phyloP scores from a whole-genome alignment of 2,329 filamentous ascomycete genomes.

The Endocalyx cinctus region DNA sequence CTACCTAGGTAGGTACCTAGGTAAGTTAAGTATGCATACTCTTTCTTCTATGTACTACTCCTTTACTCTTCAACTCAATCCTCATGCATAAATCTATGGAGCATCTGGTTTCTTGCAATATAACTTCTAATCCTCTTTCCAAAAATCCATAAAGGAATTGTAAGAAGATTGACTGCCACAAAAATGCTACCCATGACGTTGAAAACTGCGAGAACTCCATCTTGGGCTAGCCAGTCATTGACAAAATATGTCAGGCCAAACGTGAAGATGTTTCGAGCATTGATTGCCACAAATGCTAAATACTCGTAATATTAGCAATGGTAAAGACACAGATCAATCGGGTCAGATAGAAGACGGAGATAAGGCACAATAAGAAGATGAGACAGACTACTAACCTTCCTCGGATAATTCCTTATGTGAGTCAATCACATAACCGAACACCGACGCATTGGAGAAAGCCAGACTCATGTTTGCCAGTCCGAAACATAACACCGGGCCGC shows the following conservation, averaged over 20 bases:
- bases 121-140: slow-evolving; percentile 41
- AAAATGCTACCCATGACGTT: slow-evolving; percentile 36
- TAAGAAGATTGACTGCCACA: slow-evolving; percentile 38
- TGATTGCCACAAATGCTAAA: slow-evolving; percentile 45
- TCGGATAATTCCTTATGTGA: slow-evolving; percentile 40
- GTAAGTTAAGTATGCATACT: not conserved
- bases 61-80: slow-evolving; percentile 10
- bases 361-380: too few relatives aligned
- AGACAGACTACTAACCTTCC: slow-evolving; percentile 33
- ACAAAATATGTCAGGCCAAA: slow-evolving; percentile 42
- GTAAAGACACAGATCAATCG: too few relatives aligned
- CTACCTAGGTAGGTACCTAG: not conserved
- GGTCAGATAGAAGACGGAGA: not conserved
- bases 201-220: slow-evolving; percentile 32
- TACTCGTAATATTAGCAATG: slow-evolving; percentile 1
- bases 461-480: slow-evolving; percentile 45
- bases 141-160: slow-evolving; percentile 45
- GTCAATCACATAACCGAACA: slow-evolving; percentile 48
- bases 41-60: not conserved
- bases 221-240: slow-evolving; percentile 33
- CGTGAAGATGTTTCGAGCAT: slow-evolving; percentile 42
- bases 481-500: slow-evolving; percentile 42
- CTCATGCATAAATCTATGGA: slow-evolving; percentile 24
- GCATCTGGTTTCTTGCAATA: slow-evolving; percentile 34
- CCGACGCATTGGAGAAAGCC: slow-evolving; percentile 41